Evolutionary conservation across 2,329 filamentous ascomycete genomes (phyloP), one percentile per base, ranked within the genome.

Genomic region (Thermoascus crustaceus): DNA sequence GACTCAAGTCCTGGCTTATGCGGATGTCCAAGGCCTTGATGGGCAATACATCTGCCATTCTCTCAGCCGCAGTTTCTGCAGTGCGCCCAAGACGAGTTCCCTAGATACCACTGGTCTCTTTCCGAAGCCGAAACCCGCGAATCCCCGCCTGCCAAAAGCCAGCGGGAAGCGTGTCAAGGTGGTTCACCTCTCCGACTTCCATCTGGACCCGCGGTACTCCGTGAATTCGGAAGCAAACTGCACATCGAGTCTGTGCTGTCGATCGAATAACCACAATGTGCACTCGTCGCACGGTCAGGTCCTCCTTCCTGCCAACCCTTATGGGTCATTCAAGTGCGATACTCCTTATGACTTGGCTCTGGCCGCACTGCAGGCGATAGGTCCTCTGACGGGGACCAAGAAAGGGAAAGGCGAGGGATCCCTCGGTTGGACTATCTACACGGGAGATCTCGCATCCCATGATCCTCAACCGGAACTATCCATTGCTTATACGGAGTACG

Each of bases 331-430:
- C 52, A 59, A 61, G 11, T 78, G 75, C 45, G 75, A 78, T 47
- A 72, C 72, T 5, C 74, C 74, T 1, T 76, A 75, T 42, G 73
- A 72, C 35, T 61, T 78, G 5, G 71, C 66, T 7, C 58, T 75
- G 4, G 71, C 73, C 6, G 73, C 72, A 11, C 52, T 77, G 10
- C 67, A 76, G 50, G 69, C 74, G 2, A 66, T 77, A 24, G 69
- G 63, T 1, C 67, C 73, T 5, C 49, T 78, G 47, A 76, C 73
- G 2, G 73, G 73, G 3, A 76, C 73, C 6, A 67, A 65, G 3
- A 53, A 56, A 22, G 47, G 62, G 5, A 48, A 63, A n/a, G 49
- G 52, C 16, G 43, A 62, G 3, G 48, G 64, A 4, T 63, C 68
- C 4, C 59, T 74, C 7, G 73, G 66, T 0, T 75, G 70, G 61